A percentile compares a stretch with the other conserved stretches of the same genome.
phyloP scores from a whole-genome alignment of 2,329 filamentous ascomycete genomes.

The Pezicula radicicola region DNA sequence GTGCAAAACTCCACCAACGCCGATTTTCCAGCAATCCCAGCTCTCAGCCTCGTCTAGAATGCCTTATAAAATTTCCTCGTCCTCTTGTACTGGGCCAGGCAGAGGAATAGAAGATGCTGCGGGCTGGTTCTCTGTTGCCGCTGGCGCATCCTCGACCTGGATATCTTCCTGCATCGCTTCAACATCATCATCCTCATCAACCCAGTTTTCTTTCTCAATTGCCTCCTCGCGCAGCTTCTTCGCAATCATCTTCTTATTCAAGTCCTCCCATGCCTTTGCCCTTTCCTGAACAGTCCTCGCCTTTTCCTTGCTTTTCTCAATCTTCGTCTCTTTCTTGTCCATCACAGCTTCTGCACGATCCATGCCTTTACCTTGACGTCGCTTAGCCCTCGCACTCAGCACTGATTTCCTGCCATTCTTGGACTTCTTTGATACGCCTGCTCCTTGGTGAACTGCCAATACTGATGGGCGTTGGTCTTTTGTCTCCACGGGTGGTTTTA shows the following conservation, averaged over 20 bases:
- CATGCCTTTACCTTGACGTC: conserved; percentile 53
- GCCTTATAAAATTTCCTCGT: conserved; percentile 24
- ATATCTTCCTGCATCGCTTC: conserved; percentile 13
- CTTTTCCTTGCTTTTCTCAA: conserved; percentile 50
- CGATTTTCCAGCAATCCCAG: conserved; percentile 8
- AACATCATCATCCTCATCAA: conserved; percentile 10
- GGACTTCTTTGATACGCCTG: conserved; percentile 66
- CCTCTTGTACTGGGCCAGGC: conserved; percentile 13
- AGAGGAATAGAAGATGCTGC: conserved; percentile 4
- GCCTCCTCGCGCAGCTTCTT: conserved; percentile 22
- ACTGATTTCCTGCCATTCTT: conserved; percentile 54
- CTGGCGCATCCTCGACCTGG: conserved; percentile 8
- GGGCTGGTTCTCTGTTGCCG: conserved; percentile 1
- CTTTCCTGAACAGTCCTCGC: conserved; percentile 45
- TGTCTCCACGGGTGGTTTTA: conserved; percentile 46
- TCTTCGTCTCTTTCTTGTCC: conserved; percentile 55
- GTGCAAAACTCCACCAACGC: conserved; percentile 14
- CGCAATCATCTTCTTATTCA: conserved; percentile 43
- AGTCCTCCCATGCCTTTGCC: conserved; percentile 54
- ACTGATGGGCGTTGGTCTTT: conserved; percentile 59
- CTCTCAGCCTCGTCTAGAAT: neutral
- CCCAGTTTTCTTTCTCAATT: conserved; percentile 19
- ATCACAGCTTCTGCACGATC: conserved; percentile 58
- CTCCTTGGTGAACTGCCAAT: conserved; percentile 62
- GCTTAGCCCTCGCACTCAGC: conserved; percentile 51